Conservation (phyloP, 805 yeast genomes). For the Saccharomycopsis olivae region DNA sequence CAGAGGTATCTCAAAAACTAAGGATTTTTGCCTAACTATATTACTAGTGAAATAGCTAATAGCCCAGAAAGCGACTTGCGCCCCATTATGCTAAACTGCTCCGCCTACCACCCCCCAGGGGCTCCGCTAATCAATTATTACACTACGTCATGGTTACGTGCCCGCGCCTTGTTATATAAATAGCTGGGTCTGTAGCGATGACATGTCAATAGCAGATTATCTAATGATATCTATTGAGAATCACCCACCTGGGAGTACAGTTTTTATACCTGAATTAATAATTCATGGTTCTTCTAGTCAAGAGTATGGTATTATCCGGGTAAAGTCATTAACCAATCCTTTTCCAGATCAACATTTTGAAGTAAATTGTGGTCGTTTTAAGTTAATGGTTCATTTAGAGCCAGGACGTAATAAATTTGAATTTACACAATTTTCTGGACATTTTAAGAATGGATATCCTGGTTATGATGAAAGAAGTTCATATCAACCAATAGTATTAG, state of each 20-base stretch:
- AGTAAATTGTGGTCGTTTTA: conserved; percentile 59
- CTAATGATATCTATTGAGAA: conserved; percentile 11
- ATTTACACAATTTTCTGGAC: conserved; percentile 37
- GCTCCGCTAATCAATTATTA: no score
- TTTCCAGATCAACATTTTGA: conserved; percentile 69
- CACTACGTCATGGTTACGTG: no score
- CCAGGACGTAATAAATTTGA: conserved; percentile 55
- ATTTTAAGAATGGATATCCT: conserved; percentile 26
- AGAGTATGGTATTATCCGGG: conserved; percentile 30
- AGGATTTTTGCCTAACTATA: no score
- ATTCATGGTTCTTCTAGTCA: conserved; percentile 37
- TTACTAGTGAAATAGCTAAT: no score
- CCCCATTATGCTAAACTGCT: no score
- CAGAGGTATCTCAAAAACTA: no score
- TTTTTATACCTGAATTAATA: conserved; percentile 38
- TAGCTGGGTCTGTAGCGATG: no score
- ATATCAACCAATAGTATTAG: conserved; percentile 11
- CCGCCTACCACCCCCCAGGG: no score
- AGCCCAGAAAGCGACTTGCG: no score
- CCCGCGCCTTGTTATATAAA: no score
- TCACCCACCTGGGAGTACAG: conserved; percentile 21
- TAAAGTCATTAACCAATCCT: conserved; percentile 29
- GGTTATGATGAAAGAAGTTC: conserved; percentile 5
- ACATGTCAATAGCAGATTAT: no score
- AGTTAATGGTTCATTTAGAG: conserved; percentile 59